A percentile compares a stretch with the other conserved stretches of the same genome.
Evolutionary conservation across 148 eudicot species (phyloP).

Genomic region (Gaultheria prostrata): DNA sequence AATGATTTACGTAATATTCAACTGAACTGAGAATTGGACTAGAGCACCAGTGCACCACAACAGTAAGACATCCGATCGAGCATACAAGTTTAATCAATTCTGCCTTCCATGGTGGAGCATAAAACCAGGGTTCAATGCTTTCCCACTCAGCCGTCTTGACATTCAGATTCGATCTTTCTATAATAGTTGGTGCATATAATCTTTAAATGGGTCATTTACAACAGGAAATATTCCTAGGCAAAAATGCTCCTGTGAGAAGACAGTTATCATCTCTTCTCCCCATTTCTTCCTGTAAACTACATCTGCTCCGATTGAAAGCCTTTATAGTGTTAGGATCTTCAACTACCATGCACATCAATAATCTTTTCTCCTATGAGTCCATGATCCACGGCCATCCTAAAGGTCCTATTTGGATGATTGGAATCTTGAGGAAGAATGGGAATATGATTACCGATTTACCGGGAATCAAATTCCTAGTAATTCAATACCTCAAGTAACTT

Average conservation of each 20-base stretch:
- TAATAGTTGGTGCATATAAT: background rate
- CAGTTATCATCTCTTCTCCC: background rate
- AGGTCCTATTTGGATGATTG: too few species aligned
- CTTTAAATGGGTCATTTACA: background rate
- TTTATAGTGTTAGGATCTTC: background rate
- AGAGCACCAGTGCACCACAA: conserved; percentile 6
- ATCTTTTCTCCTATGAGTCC: background rate
- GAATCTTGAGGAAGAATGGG: too few species aligned
- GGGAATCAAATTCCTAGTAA: too few species aligned
- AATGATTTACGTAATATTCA: background rate
- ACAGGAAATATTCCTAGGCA: background rate
- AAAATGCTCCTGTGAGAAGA: background rate
- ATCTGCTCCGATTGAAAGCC: background rate
- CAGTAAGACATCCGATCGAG: background rate
- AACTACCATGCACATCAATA: background rate
- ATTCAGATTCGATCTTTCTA: background rate
- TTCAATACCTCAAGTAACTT: too few species aligned
- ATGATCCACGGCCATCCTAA: background rate
- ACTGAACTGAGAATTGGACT: background rate
- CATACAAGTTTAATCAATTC: background rate
- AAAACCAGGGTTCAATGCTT: background rate
- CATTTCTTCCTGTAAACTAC: background rate
- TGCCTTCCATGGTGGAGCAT: too few species aligned
- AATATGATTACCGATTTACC: too few species aligned
- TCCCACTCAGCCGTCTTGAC: background rate